Evolutionary conservation across 805 yeast species (phyloP), one percentile per base, ranked within the genome.

Genomic region (Kazachstania viticola): DNA sequence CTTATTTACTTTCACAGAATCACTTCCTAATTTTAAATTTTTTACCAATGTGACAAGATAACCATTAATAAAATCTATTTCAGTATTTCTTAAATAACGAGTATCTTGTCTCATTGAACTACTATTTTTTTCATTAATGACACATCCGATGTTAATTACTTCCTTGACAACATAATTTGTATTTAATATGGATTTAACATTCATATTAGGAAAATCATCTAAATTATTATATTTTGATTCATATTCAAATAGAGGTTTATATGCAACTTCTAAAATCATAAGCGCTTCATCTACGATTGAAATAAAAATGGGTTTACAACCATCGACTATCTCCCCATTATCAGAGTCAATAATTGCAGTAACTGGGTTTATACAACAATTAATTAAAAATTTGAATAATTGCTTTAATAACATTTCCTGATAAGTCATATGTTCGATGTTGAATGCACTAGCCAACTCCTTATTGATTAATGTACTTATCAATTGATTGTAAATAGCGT

Each of bases 51-150:
- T 50, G 1, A 69, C 76, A 9, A 87, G 64, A 47, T 74, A 83
- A 1, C 96, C 96, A 50, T 87, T 91, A 37, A 88, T 76, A 50
- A 70, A 79, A 38, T 77, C 80, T 14, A 88, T 71, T 49, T 88
- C 98, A 0, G 91, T 81, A 12, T 63, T 66, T 42, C 71, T 67
- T 36, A 69, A 36, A 39, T 61, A 57, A 9, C 61, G 30, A 3
- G 51, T 62, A 45, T 88, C 97, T 36, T 65, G 67, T 48, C 69
- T 56, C 69, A 64, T 65, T 1, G 69, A 64, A 9, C 65, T 56
- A 16, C 67, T 62, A 41, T 85, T 88, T 25, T 64, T 51, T 0
- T 69, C 65, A 3, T 87, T 71, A 9, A 51, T 40, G 14, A 51
- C 45, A 14, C 69, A 58, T 4, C 73, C 72, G 7, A 61, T 54